A percentile compares a stretch with the other conserved stretches of the same genome.
Evolutionary conservation across 2,329 filamentous ascomycete genomes (phyloP).

Genomic region (Apiospora hydei): DNA sequence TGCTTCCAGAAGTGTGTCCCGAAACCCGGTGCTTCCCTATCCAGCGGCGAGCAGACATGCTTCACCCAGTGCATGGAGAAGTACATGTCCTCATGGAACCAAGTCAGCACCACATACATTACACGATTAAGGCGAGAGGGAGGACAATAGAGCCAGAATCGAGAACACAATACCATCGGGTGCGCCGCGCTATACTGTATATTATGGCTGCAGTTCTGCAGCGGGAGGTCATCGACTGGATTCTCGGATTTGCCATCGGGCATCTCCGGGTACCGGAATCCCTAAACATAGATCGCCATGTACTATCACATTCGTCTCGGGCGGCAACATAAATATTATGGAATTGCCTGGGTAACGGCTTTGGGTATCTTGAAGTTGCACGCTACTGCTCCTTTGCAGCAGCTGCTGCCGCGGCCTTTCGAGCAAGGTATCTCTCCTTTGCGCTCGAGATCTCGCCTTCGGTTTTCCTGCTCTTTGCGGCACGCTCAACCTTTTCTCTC

Average conservation of each 20-base stretch:
- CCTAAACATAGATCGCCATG: conserved; percentile 13
- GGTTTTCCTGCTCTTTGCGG: conserved; percentile 80
- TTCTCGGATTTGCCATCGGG: not conserved
- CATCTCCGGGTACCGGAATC: not conserved
- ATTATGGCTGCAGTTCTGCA: conserved; percentile 13
- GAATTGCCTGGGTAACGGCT: conserved; percentile 15
- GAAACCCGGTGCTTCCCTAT: conserved; percentile 71
- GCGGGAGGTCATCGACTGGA: not conserved
- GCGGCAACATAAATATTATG: conserved; percentile 1
- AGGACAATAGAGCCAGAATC: conserved; percentile 6
- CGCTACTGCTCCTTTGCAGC: conserved; percentile 58
- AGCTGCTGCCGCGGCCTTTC: conserved; percentile 79
- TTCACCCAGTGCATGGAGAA: conserved; percentile 83
- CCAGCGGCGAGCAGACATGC: conserved; percentile 73
- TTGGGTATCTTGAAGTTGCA: conserved; percentile 19
- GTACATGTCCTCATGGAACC: conserved; percentile 83
- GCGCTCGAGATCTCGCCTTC: conserved; percentile 78
- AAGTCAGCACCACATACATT: conserved; percentile 74
- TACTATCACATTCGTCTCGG: conserved; percentile 20
- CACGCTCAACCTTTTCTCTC: conserved; percentile 66
- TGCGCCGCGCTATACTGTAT: conserved; percentile 18
- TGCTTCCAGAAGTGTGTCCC: conserved; percentile 82
- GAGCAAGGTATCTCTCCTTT: conserved; percentile 79
- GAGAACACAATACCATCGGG: conserved; percentile 12
- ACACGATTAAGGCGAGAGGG: conserved; percentile 65